phyloP scores from a whole-genome alignment of 805 yeast species.

The Starmera pachycereana region DNA sequence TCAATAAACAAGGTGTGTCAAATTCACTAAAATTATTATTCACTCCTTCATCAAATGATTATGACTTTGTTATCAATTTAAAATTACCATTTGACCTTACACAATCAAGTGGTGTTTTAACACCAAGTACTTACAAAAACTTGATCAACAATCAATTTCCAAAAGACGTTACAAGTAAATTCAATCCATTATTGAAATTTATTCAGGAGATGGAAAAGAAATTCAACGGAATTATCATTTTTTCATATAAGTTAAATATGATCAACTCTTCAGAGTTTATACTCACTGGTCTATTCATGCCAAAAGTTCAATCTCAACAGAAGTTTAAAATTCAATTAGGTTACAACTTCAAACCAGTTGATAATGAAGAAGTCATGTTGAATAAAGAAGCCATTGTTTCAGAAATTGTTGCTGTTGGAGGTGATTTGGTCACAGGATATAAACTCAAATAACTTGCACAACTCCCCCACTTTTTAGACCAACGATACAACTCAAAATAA shows the following conservation, averaged over 20 bases:
- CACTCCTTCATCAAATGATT: constrained; percentile 76
- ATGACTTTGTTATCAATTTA: constrained; percentile 65
- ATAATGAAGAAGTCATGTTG: constrained; percentile 40
- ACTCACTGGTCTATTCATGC: constrained; percentile 76
- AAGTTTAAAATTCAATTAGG: constrained; percentile 77
- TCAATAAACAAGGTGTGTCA: constrained; percentile 34
- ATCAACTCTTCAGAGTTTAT: constrained; percentile 51
- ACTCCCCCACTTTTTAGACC: no score
- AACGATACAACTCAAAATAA: no score
- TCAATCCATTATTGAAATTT: constrained; percentile 54
- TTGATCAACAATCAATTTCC: constrained; percentile 28
- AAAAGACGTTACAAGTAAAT: constrained; percentile 30
- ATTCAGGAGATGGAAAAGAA: constrained; percentile 50
- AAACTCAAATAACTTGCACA: constrained; percentile 4
- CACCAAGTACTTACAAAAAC: constrained; percentile 46
- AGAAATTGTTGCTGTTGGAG: constrained; percentile 63
- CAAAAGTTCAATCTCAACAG: constrained; percentile 44
- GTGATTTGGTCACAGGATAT: constrained; percentile 45
- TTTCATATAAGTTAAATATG: constrained; percentile 49
- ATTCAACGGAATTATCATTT: constrained; percentile 57
- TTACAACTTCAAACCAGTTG: constrained; percentile 56
- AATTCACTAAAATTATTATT: constrained; percentile 48
- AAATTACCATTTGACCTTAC: constrained; percentile 28
- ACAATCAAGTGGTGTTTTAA: constrained; percentile 43
- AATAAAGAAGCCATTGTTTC: constrained; percentile 64